Percentiles rank a stretch among this genome's conserved stretches.
Conservation (phyloP, 148 eudicot genomes). For the Hydrangea macrophylla region DNA sequence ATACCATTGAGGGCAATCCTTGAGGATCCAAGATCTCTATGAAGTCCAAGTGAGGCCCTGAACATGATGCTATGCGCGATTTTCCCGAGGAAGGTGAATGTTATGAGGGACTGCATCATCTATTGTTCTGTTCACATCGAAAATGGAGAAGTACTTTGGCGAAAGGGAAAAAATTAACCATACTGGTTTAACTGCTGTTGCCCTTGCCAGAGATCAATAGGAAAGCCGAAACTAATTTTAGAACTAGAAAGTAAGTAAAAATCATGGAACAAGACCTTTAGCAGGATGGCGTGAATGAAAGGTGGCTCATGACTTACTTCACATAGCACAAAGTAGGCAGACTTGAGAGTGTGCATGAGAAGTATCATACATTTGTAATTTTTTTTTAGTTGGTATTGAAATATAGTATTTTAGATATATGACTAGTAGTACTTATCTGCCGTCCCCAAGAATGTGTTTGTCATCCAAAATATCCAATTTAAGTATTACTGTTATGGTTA, state of each 20-base stretch:
- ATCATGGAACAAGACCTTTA: background rate
- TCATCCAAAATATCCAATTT: no score
- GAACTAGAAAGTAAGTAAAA: no score
- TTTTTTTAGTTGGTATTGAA: no score
- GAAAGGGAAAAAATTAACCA: no score
- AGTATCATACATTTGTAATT: no score
- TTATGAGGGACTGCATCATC: background rate
- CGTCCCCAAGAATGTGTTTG: no score
- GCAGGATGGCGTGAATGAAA: background rate
- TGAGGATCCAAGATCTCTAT: background rate
- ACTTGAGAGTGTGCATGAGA: no score
- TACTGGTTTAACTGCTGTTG: background rate
- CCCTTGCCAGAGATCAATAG: background rate
- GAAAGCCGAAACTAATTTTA: background rate
- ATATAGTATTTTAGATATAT: no score
- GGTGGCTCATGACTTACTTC: background rate
- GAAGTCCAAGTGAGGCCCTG: background rate
- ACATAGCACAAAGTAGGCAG: no score
- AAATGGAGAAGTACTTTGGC: background rate
- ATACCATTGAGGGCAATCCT: background rate
- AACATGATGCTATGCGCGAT: background rate
- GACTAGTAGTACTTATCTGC: no score
- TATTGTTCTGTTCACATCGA: background rate
- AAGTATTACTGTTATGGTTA: no score
- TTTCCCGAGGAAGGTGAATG: background rate